Conservation (phyloP, 768 basidiomycete genomes). For the Chalciporus pseudorubinellus region DNA sequence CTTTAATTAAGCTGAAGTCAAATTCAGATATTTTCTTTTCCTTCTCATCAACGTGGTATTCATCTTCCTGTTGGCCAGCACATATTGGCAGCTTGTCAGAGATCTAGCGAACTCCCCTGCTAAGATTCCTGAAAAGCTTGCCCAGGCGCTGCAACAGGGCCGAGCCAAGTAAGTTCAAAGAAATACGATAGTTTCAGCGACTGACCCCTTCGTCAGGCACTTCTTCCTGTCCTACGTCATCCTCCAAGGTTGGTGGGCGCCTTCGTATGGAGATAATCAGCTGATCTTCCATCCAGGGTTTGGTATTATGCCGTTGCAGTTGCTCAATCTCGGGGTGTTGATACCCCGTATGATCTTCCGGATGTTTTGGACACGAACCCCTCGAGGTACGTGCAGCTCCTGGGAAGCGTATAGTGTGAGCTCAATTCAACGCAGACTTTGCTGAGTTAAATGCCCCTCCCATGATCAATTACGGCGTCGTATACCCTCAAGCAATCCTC, state of each 20-base stretch:
- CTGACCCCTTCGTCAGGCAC: slow-evolving; percentile 43
- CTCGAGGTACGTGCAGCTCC: slow-evolving; percentile 60
- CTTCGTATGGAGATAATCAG: neutral
- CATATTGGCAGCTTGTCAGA: slow-evolving; percentile 86
- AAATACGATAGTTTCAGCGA: slow-evolving; percentile 6
- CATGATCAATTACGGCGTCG: slow-evolving; percentile 96
- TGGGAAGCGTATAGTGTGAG: neutral
- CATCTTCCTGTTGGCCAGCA: slow-evolving; percentile 89
- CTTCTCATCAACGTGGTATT: slow-evolving; percentile 90
- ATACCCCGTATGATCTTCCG: slow-evolving; percentile 75
- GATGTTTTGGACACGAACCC: slow-evolving; percentile 81
- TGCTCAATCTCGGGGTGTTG: slow-evolving; percentile 88
- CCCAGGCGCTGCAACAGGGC: slow-evolving; percentile 75
- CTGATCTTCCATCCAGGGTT: slow-evolving; percentile 48
- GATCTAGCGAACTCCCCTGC: slow-evolving; percentile 93
- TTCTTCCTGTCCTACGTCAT: slow-evolving; percentile 86
- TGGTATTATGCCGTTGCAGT: slow-evolving; percentile 93
- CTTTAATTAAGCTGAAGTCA: slow-evolving; percentile 9
- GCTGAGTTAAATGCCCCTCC: slow-evolving; percentile 97
- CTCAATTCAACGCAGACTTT: slow-evolving; percentile 58
- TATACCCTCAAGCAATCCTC: slow-evolving; percentile 95
- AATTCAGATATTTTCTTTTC: slow-evolving; percentile 85
- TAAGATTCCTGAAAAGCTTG: slow-evolving; percentile 92
- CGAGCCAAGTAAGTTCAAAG: slow-evolving; percentile 53
- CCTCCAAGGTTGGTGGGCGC: slow-evolving; percentile 57